Conservation (phyloP, 164 flowering plant species). For the Berberis vulgaris region DNA sequence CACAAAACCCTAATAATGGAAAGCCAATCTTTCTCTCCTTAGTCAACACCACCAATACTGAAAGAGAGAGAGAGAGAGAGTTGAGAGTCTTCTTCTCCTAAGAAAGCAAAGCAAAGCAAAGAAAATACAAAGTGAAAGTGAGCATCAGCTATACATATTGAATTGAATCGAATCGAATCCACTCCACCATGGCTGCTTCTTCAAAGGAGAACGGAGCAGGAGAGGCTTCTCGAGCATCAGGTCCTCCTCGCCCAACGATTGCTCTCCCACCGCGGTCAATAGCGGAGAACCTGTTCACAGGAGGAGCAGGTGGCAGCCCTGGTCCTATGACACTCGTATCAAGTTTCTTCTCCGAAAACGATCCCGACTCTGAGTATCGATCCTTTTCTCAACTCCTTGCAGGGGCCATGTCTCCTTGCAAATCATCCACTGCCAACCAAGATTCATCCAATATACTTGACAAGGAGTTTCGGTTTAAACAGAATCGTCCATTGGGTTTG, state of each 20-base stretch:
- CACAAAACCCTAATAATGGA: no score
- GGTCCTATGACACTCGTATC: slow-evolving; percentile 92
- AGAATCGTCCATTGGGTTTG: slow-evolving; percentile 49
- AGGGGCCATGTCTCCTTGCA: slow-evolving; percentile 70
- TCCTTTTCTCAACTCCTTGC: slow-evolving; percentile 96
- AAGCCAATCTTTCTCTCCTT: no score
- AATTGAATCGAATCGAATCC: not conserved
- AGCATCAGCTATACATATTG: not conserved
- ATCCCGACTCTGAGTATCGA: slow-evolving; percentile 35
- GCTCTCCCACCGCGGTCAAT: slow-evolving; percentile 53
- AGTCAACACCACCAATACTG: no score
- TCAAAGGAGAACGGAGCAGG: not conserved
- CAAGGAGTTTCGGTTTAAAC: slow-evolving; percentile 37
- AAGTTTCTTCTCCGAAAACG: slow-evolving; percentile 53
- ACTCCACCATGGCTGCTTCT: not conserved
- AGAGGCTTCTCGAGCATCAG: not conserved
- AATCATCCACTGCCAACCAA: no score
- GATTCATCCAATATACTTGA: slow-evolving; percentile 10
- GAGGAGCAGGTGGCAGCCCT: slow-evolving; percentile 48
- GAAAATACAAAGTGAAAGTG: not conserved
- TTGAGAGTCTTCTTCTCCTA: not conserved
- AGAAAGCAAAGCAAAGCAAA: not conserved
- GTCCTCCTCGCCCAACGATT: slow-evolving; percentile 36
- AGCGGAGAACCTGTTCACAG: slow-evolving; percentile 36
- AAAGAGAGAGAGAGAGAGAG: not conserved